These are phyloP conservation scores for Mortierella alpina DNA, from an alignment of 192 early-diverging fungal species.

Conservation along the genomic window DNA sequence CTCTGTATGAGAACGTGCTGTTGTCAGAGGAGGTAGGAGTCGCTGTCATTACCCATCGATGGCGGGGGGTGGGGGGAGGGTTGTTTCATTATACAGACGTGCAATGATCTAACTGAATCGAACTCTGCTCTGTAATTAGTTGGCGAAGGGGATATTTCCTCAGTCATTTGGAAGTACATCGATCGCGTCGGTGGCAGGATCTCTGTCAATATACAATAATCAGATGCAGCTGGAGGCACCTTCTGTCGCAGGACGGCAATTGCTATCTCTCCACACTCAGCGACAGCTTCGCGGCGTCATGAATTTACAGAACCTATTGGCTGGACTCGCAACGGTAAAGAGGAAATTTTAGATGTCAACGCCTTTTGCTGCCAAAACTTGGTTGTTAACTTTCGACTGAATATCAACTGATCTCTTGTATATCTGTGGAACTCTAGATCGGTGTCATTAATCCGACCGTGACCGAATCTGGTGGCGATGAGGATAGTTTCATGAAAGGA, in stretches of 20 bases:
- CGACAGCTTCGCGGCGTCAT: slow-evolving; percentile 40
- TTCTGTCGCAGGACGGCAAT: slow-evolving; percentile 35
- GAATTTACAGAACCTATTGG: slow-evolving; percentile 31
- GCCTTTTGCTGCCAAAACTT: neutral
- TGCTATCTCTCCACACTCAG: slow-evolving; percentile 35
- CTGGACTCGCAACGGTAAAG: slow-evolving; percentile 32
- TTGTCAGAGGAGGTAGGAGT: slow-evolving; percentile 39
- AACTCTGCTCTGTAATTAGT: neutral
- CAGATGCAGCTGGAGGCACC: slow-evolving; percentile 50
- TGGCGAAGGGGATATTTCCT: slow-evolving; percentile 44
- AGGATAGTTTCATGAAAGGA: neutral
- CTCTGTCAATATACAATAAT: slow-evolving; percentile 50
- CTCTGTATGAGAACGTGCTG: slow-evolving; percentile 46
- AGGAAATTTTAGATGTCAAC: too few species aligned
- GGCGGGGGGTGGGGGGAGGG: too few species aligned
- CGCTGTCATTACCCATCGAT: neutral
- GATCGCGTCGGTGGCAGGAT: slow-evolving; percentile 38
- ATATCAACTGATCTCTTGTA: neutral
- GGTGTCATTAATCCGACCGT: slow-evolving; percentile 22
- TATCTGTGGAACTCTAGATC: slow-evolving; percentile 16
- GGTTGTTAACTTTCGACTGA: neutral
- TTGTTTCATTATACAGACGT: neutral
- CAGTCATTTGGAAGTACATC: slow-evolving; percentile 46
- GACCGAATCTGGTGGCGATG: slow-evolving; percentile 12
- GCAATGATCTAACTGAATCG: neutral